Evolutionary conservation across 139 green algal genomes (phyloP).

Genomic region (Coccomyxa sp.): DNA sequence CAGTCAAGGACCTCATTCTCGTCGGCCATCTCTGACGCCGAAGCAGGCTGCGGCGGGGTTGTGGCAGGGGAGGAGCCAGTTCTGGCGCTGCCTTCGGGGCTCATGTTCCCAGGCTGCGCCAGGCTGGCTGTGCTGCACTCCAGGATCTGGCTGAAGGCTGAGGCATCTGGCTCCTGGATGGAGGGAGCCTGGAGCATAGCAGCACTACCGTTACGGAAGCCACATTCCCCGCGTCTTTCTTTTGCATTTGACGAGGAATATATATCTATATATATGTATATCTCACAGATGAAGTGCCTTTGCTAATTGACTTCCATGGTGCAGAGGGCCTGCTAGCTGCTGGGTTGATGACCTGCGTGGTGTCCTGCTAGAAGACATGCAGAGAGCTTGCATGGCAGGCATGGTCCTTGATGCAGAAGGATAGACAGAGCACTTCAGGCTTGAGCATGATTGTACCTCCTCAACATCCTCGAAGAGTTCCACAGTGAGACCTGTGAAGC

Average conservation of each 20-base stretch:
- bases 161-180: background rate
- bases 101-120: too few relatives aligned
- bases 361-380: too few relatives aligned
- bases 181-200: background rate
- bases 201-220: background rate
- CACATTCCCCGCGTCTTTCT: background rate
- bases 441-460: background rate
- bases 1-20: too few relatives aligned
- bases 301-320: background rate
- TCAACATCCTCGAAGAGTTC: constrained; percentile 35
- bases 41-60: too few relatives aligned
- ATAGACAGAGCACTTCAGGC: background rate
- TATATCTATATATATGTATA: background rate
- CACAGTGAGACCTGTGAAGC: constrained; percentile 41
- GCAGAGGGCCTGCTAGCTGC: too few relatives aligned
- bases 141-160: background rate
- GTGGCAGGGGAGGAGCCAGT: too few relatives aligned
- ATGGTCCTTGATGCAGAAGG: background rate
- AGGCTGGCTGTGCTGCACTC: background rate
- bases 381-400: too few relatives aligned
- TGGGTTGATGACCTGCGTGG: too few relatives aligned
- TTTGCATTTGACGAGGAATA: background rate
- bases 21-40: too few relatives aligned
- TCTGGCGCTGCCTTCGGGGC: too few relatives aligned
- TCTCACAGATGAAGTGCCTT: background rate